phyloP scores from a whole-genome alignment of 2,329 filamentous ascomycete genomes.

The Graphiopsis chlorocephala region DNA sequence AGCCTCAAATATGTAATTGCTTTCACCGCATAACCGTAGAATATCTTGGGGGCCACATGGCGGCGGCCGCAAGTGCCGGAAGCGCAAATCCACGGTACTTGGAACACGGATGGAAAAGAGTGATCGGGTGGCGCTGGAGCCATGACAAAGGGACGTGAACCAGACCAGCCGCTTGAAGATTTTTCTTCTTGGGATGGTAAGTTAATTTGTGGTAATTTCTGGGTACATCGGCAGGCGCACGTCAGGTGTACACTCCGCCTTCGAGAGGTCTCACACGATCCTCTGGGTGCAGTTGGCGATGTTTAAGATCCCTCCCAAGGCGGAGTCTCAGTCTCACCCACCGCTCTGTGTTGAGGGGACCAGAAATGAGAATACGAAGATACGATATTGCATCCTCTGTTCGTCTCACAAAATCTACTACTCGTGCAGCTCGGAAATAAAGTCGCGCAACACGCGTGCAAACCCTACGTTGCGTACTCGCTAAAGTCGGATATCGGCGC shows the following conservation, averaged over 20 bases:
- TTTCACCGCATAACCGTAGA: background rate
- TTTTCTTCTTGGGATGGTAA: background rate
- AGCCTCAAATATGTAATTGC: background rate
- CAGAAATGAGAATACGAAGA: background rate
- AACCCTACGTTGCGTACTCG: background rate
- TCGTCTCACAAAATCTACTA: background rate
- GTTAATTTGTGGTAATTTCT: background rate
- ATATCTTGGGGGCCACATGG: background rate
- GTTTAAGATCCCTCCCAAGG: background rate
- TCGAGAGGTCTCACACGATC: background rate
- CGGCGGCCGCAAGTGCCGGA: background rate
- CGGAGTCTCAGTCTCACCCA: background rate
- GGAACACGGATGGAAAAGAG: background rate
- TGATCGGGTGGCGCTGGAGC: background rate
- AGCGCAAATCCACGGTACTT: background rate
- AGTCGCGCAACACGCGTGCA: conserved; percentile 1
- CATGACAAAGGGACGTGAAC: background rate
- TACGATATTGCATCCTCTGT: background rate
- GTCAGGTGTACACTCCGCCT: background rate
- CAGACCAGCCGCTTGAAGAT: background rate
- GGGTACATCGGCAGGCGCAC: background rate
- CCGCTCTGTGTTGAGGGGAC: background rate
- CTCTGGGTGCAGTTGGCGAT: background rate
- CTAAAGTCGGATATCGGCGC: conserved; percentile 3
- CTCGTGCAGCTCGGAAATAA: background rate